Base-by-base conservation (phyloP, 805 yeast genomes). In the Brettanomyces bruxellensis region DNA sequence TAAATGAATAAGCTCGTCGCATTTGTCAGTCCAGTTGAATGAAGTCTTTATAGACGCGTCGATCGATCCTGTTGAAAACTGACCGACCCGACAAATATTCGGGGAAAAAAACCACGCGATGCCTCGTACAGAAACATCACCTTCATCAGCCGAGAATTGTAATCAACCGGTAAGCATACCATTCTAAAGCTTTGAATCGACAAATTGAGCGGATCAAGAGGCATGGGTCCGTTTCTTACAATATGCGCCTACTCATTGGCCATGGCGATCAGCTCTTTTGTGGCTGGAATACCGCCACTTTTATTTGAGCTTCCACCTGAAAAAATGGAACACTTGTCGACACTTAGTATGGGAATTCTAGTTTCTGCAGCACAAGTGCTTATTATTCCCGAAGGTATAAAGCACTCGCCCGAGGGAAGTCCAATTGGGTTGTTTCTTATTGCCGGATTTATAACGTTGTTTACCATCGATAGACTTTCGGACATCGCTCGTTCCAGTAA, bases 341-440 rank as follows among this genome's bases (percentile, higher is more conserved):
- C 72, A 11, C 62, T 80, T 43, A 79, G 84, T 45, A 69, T 73
- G 53, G 88, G 88, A 1, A 63, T 83, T 22, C 66, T 83, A 45
- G 63, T 81, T 5, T 80, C 86, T 4, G 75, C 87, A 0, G 70
- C 83, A 1, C 59, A 81, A 45, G 67, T 74, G 8, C 66, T 83
- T 14, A 75, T 83, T 25, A 70, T 83, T 18, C 88, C 88, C 1
- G 89, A 83, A 58, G 87, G 86, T 1, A 56, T 49, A 9, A 45
- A 45, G 4, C 55, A 57, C 18, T 40, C 55, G 24, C 30, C 28
- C 8, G 56, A 57, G 38, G 55, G 55, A 22, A 60, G 38, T 5
- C 58, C 62, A 12, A 59, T 76, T 36, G 86, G 86, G 1, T 40
- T 73, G 3, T 60, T 78, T 34, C 57, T 81, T 36, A 54, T 81